Conservation (phyloP, 139 green algal genomes). For the Yamagishiella unicocca region DNA sequence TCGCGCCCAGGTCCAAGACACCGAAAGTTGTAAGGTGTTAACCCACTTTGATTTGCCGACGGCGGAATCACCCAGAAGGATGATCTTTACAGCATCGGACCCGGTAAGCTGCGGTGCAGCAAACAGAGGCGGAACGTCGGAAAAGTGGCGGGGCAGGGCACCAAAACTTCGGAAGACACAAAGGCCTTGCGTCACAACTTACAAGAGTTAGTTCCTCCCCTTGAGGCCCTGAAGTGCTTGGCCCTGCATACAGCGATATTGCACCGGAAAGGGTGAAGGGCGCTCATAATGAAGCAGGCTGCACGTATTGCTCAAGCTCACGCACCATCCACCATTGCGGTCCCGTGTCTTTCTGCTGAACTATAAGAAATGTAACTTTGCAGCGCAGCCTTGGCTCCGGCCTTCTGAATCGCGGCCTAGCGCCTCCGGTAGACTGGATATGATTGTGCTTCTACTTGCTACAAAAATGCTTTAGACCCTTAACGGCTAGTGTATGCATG, state of each 20-base stretch:
- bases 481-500: too few relatives aligned
- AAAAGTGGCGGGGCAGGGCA: not conserved
- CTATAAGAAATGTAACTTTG: not conserved
- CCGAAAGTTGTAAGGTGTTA: too few relatives aligned
- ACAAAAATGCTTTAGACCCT: too few relatives aligned
- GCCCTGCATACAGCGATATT: not conserved
- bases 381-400: too few relatives aligned
- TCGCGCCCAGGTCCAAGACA: too few relatives aligned
- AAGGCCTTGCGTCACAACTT: not conserved
- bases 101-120: slow-evolving; percentile 70
- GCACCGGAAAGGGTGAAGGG: not conserved
- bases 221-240: slow-evolving; percentile 51
- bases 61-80: slow-evolving; percentile 77
- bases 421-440: too few relatives aligned
- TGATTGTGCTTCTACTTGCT: too few relatives aligned
- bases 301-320: not conserved
- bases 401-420: too few relatives aligned
- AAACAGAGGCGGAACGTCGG: not conserved
- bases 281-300: not conserved
- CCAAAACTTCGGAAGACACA: slow-evolving; percentile 13
- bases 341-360: too few relatives aligned
- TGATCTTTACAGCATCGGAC: slow-evolving; percentile 69
- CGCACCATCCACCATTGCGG: slow-evolving; percentile 8
- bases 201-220: slow-evolving; percentile 67
- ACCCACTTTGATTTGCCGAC: slow-evolving; percentile 80